These are phyloP conservation scores for Brassica incana DNA, from an alignment of 345 rosid genomes.

Conservation along the genomic window DNA sequence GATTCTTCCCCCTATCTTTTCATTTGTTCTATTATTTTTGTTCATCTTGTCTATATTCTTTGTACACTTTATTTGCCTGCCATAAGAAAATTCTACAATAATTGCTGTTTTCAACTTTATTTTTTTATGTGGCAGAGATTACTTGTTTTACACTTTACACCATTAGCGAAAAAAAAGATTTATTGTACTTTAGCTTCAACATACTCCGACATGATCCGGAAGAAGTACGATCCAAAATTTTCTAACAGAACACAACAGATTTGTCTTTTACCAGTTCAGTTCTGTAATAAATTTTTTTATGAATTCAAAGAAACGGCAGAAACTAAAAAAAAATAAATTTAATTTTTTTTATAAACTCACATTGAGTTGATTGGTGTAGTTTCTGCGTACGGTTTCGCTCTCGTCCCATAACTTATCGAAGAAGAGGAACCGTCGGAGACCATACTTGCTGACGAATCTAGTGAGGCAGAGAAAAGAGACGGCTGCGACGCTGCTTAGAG, in stretches of 20 bases:
- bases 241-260: background rate
- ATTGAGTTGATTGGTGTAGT: constrained; percentile 74
- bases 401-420: constrained; percentile 86
- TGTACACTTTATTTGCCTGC: constrained; percentile 13
- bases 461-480: constrained; percentile 75
- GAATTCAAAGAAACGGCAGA: background rate
- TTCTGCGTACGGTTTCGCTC: constrained; percentile 69
- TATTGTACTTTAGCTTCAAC: background rate
- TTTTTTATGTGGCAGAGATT: constrained; percentile 14
- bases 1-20: constrained; percentile 19
- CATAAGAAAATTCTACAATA: constrained; percentile 20
- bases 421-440: constrained; percentile 78
- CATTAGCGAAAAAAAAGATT: background rate
- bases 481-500: constrained; percentile 68
- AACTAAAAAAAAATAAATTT: background rate
- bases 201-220: background rate
- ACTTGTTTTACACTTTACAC: constrained; percentile 21
- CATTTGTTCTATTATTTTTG: constrained; percentile 11
- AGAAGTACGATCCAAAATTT: background rate
- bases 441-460: constrained; percentile 59
- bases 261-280: background rate
- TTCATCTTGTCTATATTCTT: constrained; percentile 22
- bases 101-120: background rate
- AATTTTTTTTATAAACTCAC: constrained; percentile 41
- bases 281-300: background rate